Evolutionary conservation across 116 monocot species (phyloP).

Genomic region (Zostera marina): DNA sequence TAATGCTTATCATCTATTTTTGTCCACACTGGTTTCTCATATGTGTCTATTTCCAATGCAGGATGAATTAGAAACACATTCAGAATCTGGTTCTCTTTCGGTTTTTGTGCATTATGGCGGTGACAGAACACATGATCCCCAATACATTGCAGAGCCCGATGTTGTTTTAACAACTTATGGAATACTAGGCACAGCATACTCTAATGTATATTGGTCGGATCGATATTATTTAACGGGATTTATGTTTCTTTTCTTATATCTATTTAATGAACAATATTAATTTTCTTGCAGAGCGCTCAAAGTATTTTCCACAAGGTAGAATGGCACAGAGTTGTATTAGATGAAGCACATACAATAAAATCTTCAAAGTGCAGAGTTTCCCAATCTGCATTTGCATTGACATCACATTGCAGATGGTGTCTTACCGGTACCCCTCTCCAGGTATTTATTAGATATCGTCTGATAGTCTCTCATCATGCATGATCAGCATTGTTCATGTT

Average conservation of each 20-base stretch:
- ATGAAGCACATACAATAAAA: slow-evolving; percentile 90
- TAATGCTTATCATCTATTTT: background rate
- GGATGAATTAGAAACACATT: slow-evolving; percentile 81
- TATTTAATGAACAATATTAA: background rate
- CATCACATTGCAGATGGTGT: slow-evolving; percentile 68
- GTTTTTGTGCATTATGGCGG: slow-evolving; percentile 88
- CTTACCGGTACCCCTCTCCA: slow-evolving; percentile 87
- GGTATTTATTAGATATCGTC: slow-evolving; percentile 19
- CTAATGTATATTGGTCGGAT: slow-evolving; percentile 23
- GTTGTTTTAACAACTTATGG: slow-evolving; percentile 89
- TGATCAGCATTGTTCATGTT: background rate
- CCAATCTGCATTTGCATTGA: slow-evolving; percentile 51
- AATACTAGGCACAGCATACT: slow-evolving; percentile 37
- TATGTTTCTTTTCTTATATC: background rate
- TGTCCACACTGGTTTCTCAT: background rate
- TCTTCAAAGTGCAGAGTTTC: slow-evolving; percentile 55
- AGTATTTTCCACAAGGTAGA: slow-evolving; percentile 61
- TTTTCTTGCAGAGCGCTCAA: slow-evolving; percentile 18
- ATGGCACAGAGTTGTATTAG: slow-evolving; percentile 79
- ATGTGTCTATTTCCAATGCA: slow-evolving; percentile 5
- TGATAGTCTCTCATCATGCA: background rate
- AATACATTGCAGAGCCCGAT: slow-evolving; percentile 36
- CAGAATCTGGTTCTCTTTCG: slow-evolving; percentile 42
- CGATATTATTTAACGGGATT: background rate
- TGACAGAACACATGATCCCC: slow-evolving; percentile 42